A percentile compares a stretch with the other conserved stretches of the same genome.
Conservation (phyloP, 176 grass and related monocot genomes). For the Lolium multiflorum region DNA sequence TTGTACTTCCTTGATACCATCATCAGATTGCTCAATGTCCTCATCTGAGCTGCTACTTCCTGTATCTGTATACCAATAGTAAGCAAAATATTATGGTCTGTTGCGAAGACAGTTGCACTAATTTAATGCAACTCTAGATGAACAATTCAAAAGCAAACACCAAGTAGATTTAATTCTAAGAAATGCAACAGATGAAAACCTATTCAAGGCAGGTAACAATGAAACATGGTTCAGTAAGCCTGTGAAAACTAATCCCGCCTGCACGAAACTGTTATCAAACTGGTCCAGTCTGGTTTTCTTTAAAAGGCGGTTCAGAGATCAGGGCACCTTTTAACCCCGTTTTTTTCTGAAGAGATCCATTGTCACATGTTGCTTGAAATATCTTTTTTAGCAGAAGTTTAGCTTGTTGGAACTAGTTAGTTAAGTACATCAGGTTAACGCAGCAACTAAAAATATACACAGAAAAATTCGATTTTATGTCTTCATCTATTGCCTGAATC, state of each 20-base stretch:
- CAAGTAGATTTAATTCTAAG: not conserved
- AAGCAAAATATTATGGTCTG: slow-evolving; percentile 2
- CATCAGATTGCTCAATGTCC: slow-evolving; percentile 24
- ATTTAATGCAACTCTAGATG: not conserved
- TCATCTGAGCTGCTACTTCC: slow-evolving; percentile 40
- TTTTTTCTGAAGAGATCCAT: too few species aligned
- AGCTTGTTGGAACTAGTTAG: not conserved
- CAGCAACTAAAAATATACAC: not conserved
- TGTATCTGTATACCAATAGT: slow-evolving; percentile 24
- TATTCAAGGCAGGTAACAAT: not conserved
- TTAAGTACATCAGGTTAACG: not conserved
- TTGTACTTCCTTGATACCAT: slow-evolving; percentile 21
- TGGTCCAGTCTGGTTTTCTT: not conserved
- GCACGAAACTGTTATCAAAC: not conserved
- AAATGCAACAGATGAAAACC: not conserved
- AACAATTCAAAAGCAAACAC: not conserved
- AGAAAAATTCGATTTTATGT: not conserved
- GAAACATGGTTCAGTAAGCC: not conserved
- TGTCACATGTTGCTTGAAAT: not conserved
- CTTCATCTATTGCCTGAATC: not conserved
- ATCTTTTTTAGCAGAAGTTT: not conserved
- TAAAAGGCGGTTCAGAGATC: not conserved
- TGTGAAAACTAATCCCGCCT: not conserved
- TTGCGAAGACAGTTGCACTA: not conserved
- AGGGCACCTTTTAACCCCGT: too few species aligned